Evolutionary conservation across 148 eudicot species (phyloP).

Genomic region (Chenopodium berlandieri): DNA sequence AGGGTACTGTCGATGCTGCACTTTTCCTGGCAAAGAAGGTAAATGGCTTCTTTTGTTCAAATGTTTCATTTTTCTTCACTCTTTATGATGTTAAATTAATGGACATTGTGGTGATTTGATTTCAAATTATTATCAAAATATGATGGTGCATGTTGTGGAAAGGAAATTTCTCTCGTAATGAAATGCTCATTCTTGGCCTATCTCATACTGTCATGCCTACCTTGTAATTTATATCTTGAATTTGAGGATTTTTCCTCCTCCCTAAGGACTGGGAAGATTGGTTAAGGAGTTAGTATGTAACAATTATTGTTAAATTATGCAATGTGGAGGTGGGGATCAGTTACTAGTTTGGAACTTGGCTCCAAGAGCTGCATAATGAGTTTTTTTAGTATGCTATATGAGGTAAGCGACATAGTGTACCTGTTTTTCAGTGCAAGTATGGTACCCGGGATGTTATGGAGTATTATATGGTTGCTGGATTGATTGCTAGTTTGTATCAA

Average conservation of each 20-base stretch:
- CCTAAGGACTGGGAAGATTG: not conserved
- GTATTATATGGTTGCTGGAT: not conserved
- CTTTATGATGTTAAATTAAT: not conserved
- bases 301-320: not conserved
- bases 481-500: not conserved
- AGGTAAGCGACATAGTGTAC: not conserved
- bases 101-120: not conserved
- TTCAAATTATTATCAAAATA: not conserved
- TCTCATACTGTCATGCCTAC: not conserved
- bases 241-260: not conserved
- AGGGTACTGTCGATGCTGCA: conserved; percentile 89
- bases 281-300: not conserved
- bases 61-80: not conserved
- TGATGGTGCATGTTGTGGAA: not conserved
- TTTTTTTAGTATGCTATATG: not conserved
- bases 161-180: not conserved
- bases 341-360: not conserved
- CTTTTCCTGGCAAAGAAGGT: conserved; percentile 92
- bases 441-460: not conserved
- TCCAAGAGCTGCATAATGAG: too few relatives aligned
- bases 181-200: not conserved
- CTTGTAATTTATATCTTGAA: too few relatives aligned
- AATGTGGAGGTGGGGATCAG: not conserved
- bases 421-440: not conserved
- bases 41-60: not conserved